A percentile compares a stretch with the other conserved stretches of the same genome.
These are phyloP conservation scores for Aspergillus pseudotamarii DNA, from an alignment of 2,329 filamentous ascomycete species.

Conservation along the genomic window DNA sequence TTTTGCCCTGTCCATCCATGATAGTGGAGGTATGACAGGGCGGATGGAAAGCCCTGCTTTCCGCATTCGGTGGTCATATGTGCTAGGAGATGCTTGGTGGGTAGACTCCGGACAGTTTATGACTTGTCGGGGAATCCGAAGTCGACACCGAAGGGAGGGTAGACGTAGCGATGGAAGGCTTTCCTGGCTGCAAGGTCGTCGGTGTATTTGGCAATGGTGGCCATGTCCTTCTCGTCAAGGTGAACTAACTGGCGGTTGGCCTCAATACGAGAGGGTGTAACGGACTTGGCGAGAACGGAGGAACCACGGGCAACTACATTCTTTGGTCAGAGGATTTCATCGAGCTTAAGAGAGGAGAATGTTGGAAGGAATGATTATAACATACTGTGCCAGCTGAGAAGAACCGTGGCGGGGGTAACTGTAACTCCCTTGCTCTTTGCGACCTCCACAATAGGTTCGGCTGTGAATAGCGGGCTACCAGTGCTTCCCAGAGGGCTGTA, in stretches of 20 bases:
- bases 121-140: constrained; percentile 74
- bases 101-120: not conserved
- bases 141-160: constrained; percentile 68
- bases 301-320: constrained; percentile 41
- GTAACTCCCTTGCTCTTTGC: constrained; percentile 43
- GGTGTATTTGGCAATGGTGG: constrained; percentile 40
- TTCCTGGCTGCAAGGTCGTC: constrained; percentile 37
- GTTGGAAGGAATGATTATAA: not conserved
- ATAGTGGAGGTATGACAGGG: not conserved
- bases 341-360: not conserved
- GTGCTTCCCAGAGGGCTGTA: constrained; percentile 52
- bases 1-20: not conserved
- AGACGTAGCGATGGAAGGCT: constrained; percentile 57
- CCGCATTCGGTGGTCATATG: not conserved
- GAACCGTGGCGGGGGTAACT: constrained; percentile 41
- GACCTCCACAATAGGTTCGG: constrained; percentile 45
- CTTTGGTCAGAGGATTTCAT: not conserved
- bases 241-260: constrained; percentile 43
- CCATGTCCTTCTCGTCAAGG: constrained; percentile 42
- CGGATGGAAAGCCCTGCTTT: not conserved
- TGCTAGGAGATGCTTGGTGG: not conserved
- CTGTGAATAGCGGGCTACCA: constrained; percentile 46
- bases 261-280: constrained; percentile 44
- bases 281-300: constrained; percentile 46
- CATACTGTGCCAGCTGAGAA: constrained; percentile 50